Conservation (phyloP, 306 rosid genomes). For the Rosa persica region DNA sequence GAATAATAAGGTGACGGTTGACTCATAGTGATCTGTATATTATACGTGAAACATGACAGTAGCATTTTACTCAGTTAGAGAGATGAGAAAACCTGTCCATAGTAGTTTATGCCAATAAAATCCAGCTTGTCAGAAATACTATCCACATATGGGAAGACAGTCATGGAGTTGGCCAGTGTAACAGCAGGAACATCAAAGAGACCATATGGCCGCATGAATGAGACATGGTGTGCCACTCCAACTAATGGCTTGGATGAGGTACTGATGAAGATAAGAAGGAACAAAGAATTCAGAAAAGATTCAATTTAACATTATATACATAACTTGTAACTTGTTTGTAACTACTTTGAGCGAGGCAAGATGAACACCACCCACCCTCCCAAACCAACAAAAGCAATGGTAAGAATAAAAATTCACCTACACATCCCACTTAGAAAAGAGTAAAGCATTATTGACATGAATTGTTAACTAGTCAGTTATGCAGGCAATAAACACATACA, state of each 20-base stretch:
- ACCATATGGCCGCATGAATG: constrained; percentile 93
- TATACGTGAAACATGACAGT: constrained; percentile 23
- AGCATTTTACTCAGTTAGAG: constrained; percentile 20
- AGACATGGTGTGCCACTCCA: constrained; percentile 91
- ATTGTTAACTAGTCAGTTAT: background rate
- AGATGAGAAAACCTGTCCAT: constrained; percentile 73
- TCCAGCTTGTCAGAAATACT: constrained; percentile 78
- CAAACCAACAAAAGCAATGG: background rate
- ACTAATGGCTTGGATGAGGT: constrained; percentile 50
- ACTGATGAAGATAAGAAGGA: constrained; percentile 32
- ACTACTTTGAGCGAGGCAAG: background rate
- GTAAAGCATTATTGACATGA: constrained; percentile 12
- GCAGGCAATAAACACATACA: constrained; percentile 2
- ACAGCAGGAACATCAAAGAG: constrained; percentile 85
- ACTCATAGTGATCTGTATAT: background rate
- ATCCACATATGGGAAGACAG: constrained; percentile 76
- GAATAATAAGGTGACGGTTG: constrained; percentile 25
- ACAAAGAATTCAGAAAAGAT: background rate
- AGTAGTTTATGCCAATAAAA: constrained; percentile 89
- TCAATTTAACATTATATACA: background rate
- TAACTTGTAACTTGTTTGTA: background rate
- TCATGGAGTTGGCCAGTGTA: constrained; percentile 74
- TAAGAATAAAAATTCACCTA: background rate
- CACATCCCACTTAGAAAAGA: constrained; percentile 1
- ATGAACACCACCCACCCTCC: background rate